These are phyloP conservation scores for Mortierella sp. DNA, from an alignment of 371 early-diverging fungal species.

Conservation along the genomic window DNA sequence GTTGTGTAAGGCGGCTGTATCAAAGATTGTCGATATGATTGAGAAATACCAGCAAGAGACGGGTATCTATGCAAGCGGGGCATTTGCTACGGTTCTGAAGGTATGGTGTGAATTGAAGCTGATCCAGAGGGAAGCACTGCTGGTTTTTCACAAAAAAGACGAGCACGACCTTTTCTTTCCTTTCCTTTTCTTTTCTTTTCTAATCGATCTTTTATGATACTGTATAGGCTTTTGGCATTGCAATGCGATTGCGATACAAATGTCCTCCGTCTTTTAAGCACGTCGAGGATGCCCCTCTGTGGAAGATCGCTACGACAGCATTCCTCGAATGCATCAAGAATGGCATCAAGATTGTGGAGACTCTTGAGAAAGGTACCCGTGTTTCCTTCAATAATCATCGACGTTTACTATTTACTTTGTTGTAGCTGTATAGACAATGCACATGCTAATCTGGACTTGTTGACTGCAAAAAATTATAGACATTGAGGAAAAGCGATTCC, in stretches of 20 bases:
- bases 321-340: conserved; percentile 70
- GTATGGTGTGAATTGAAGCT: conserved; percentile 34
- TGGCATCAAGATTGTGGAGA: conserved; percentile 68
- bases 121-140: too few relatives aligned
- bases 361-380: conserved; percentile 65
- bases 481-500: conserved; percentile 67
- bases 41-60: conserved; percentile 59
- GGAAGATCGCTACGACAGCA: conserved; percentile 77
- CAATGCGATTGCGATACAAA: conserved; percentile 81
- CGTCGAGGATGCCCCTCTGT: conserved; percentile 79
- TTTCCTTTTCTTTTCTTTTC: not conserved
- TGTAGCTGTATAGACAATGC: not conserved
- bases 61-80: conserved; percentile 72
- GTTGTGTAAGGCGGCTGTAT: conserved; percentile 73
- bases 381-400: not conserved
- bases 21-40: conserved; percentile 66
- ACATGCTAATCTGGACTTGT: not conserved
- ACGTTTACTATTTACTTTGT: not conserved
- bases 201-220: not conserved
- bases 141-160: too few relatives aligned
- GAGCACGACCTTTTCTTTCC: too few relatives aligned
- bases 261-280: conserved; percentile 80
- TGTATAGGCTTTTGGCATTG: conserved; percentile 63
- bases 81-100: conserved; percentile 72
- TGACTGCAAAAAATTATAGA: conserved; percentile 39